These are phyloP conservation scores for Terfezia boudieri DNA, from an alignment of 495 filamentous ascomycete genomes.

Conservation along the genomic window DNA sequence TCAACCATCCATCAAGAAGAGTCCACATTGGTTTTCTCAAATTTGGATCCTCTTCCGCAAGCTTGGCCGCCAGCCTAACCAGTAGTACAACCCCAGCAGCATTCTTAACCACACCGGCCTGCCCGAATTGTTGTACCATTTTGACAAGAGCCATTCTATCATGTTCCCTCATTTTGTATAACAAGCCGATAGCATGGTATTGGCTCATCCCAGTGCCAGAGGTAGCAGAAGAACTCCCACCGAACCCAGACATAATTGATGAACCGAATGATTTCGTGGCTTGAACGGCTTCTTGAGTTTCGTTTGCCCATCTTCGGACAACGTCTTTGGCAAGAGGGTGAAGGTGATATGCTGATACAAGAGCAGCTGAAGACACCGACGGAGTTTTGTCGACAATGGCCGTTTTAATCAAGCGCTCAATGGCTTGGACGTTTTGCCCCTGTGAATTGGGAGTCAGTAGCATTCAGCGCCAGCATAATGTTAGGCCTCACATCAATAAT, in stretches of 20 bases:
- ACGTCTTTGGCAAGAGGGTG: slow-evolving; percentile 89
- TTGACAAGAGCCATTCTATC: slow-evolving; percentile 98
- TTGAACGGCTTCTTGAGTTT: slow-evolving; percentile 91
- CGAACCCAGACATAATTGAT: slow-evolving; percentile 21
- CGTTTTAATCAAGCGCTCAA: slow-evolving; percentile 96
- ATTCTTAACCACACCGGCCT: slow-evolving; percentile 79
- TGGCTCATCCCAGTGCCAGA: slow-evolving; percentile 59
- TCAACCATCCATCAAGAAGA: slow-evolving; percentile 83
- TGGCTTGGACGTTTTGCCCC: slow-evolving; percentile 92
- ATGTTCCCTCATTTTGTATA: slow-evolving; percentile 95
- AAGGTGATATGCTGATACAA: slow-evolving; percentile 96
- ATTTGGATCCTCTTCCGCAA: slow-evolving; percentile 78
- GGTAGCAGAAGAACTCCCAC: background rate
- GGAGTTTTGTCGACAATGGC: slow-evolving; percentile 98
- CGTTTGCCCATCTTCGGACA: slow-evolving; percentile 93
- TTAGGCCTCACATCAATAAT: slow-evolving; percentile 60
- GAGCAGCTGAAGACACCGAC: slow-evolving; percentile 86
- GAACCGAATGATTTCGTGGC: slow-evolving; percentile 75
- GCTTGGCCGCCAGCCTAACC: slow-evolving; percentile 77
- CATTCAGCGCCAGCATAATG: background rate
- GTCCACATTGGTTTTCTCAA: slow-evolving; percentile 87
- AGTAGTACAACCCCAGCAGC: slow-evolving; percentile 80
- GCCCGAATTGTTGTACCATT: slow-evolving; percentile 97
- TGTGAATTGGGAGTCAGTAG: slow-evolving; percentile 21
- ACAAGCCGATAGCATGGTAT: slow-evolving; percentile 91